Conservation (phyloP, 1,284 basidiomycete genomes). For the Ustilago vetiveriae region DNA sequence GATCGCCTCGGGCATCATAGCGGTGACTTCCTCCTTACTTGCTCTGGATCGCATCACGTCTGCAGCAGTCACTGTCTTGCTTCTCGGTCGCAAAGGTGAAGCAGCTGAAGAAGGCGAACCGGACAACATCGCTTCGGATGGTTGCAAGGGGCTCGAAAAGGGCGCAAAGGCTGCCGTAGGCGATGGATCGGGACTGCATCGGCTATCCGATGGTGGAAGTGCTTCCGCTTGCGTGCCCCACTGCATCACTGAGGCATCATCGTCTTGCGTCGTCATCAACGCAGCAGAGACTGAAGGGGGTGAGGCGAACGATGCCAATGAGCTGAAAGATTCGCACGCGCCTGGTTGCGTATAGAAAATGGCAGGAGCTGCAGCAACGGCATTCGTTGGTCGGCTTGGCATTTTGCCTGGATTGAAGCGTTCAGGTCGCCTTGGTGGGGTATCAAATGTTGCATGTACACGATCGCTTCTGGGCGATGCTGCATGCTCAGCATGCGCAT, state of each 20-base stretch:
- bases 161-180: background rate
- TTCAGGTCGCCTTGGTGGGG: slow-evolving; percentile 1
- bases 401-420: slow-evolving; percentile 8
- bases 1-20: slow-evolving; percentile 2
- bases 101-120: slow-evolving; percentile 3
- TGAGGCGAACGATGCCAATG: slow-evolving; percentile 21
- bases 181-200: slow-evolving; percentile 1
- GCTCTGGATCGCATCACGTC: slow-evolving; percentile 18
- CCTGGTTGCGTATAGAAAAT: slow-evolving; percentile 26
- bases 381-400: too few relatives aligned
- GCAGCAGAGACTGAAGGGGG: slow-evolving; percentile 1
- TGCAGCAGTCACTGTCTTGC: slow-evolving; percentile 35
- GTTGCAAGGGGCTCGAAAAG: slow-evolving; percentile 4
- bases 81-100: slow-evolving; percentile 22
- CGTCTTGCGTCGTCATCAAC: slow-evolving; percentile 17
- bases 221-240: slow-evolving; percentile 40
- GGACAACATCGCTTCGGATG: slow-evolving; percentile 1
- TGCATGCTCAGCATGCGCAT: too few relatives aligned
- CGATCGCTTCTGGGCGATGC: too few relatives aligned
- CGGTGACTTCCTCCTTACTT: background rate
- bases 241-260: slow-evolving; percentile 21
- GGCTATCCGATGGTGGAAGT: background rate
- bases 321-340: slow-evolving; percentile 22
- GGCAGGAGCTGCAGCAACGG: slow-evolving; percentile 8
- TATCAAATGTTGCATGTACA: background rate